These are phyloP conservation scores for Botrytis galanthina DNA, from an alignment of 2,329 filamentous ascomycete genomes.

Conservation along the genomic window DNA sequence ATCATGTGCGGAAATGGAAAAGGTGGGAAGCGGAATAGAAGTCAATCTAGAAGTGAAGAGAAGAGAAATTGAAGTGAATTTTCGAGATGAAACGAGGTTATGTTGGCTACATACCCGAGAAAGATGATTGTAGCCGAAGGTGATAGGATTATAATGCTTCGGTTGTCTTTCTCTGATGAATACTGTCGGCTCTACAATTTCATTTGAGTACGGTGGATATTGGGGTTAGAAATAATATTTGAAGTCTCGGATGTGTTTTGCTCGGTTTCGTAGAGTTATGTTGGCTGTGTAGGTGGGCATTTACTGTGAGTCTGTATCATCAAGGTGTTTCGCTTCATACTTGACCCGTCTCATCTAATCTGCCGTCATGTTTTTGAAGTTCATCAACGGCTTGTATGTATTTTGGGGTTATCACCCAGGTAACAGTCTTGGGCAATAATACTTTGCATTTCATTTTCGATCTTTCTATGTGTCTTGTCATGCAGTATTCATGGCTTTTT, in stretches of 20 bases:
- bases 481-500: fast-evolving
- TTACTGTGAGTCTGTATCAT: fast-evolving
- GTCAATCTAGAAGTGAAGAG: background rate
- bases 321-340: background rate
- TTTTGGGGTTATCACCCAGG: background rate
- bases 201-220: too few species aligned
- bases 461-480: fast-evolving
- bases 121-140: background rate
- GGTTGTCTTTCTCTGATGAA: background rate
- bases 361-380: background rate
- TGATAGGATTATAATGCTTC: background rate
- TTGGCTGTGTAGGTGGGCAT: background rate
- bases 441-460: background rate
- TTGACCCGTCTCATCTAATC: background rate
- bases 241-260: fast-evolving
- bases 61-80: background rate
- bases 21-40: background rate
- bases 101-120: too few species aligned
- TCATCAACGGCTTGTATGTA: fast-evolving
- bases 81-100: background rate
- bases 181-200: fast-evolving
- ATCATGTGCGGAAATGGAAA: background rate
- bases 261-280: background rate
- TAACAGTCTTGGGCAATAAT: background rate
- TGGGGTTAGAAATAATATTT: background rate